Evolutionary conservation across 2,329 filamentous ascomycete species (phyloP).

Genomic region (Conoideocrella luteorostrata): DNA sequence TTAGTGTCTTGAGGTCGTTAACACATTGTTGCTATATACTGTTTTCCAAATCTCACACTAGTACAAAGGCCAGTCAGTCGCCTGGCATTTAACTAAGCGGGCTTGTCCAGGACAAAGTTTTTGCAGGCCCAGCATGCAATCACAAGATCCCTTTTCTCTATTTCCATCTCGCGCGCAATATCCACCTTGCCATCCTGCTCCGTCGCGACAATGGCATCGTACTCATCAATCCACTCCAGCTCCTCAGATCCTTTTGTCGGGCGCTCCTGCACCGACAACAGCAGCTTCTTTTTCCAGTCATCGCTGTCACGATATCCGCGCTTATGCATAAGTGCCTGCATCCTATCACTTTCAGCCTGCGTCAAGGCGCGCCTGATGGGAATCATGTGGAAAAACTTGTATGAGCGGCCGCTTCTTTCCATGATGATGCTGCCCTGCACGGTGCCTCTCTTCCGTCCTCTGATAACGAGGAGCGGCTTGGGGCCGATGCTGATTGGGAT

Average conservation of each 20-base stretch:
- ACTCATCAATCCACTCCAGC: neutral
- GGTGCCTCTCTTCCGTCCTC: neutral
- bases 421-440: neutral
- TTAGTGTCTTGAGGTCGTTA: too few relatives aligned
- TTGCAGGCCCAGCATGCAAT: neutral
- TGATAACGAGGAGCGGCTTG: neutral
- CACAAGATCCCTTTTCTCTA: neutral
- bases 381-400: neutral
- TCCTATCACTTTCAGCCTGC: neutral
- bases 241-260: neutral
- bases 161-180: neutral
- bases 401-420: neutral
- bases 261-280: neutral
- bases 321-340: constrained; percentile 1
- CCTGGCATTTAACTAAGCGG: too few relatives aligned
- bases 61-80: too few relatives aligned
- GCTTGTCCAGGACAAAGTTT: neutral
- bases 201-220: neutral
- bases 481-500: neutral
- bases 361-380: neutral
- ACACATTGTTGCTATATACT: too few relatives aligned
- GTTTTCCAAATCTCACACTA: too few relatives aligned
- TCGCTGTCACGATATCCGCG: constrained; percentile 1
- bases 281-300: neutral
- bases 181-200: neutral